phyloP scores from a whole-genome alignment of 176 grass and related monocot genomes.

The bread wheat (Triticum aestivum) region IWGSC_CS_RefSeq_v2.1 NC_057802.1:278980790-278981289 shows the following conservation, averaged over 20 bases:
- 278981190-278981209: background rate
- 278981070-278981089: background rate
- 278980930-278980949: slow-evolving; percentile 96
- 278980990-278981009: background rate
- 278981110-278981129: slow-evolving; percentile 16
- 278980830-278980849: background rate
- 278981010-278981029: background rate
- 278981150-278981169: background rate
- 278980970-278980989: slow-evolving; percentile 13
- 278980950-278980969: slow-evolving; percentile 98
- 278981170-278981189: background rate
- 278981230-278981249: slow-evolving; percentile 19
- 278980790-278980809: background rate
- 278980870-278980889: slow-evolving; percentile 17
- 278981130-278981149: background rate
- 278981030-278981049: slow-evolving; percentile 10
- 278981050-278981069: background rate
- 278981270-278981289: background rate
- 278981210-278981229: background rate
- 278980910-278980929: slow-evolving; percentile 99
- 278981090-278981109: background rate
- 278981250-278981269: background rate
- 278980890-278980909: slow-evolving; percentile 94
- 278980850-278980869: background rate
- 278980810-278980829: background rate